These are phyloP conservation scores for Botrytis paeoniae DNA, from an alignment of 2,329 filamentous ascomycete species.

Conservation along the genomic window DNA sequence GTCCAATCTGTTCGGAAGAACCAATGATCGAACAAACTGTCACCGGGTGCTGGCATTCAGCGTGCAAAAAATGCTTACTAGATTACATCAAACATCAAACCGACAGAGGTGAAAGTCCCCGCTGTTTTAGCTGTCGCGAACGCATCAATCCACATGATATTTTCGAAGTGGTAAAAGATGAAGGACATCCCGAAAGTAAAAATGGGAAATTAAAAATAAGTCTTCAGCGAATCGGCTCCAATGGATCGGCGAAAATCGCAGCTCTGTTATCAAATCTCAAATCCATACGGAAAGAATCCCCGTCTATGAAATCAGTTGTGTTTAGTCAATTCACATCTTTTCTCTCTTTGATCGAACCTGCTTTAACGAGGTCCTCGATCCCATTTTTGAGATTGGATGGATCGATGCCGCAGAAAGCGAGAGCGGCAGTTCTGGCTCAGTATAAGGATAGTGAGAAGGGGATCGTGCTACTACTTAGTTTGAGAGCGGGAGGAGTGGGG, in stretches of 20 bases:
- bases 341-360: constrained; percentile 83
- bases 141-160: constrained; percentile 78
- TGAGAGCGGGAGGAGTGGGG: constrained; percentile 89
- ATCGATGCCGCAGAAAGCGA: constrained; percentile 79
- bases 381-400: constrained; percentile 86
- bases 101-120: constrained; percentile 69
- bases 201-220: constrained; percentile 52
- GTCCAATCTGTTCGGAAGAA: constrained; percentile 91
- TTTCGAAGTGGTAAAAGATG: constrained; percentile 86
- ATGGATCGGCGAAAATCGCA: constrained; percentile 85
- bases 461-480: constrained; percentile 74
- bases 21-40: constrained; percentile 94
- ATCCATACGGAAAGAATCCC: constrained; percentile 60
- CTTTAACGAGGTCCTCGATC: constrained; percentile 69
- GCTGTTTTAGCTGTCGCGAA: constrained; percentile 89
- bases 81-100: constrained; percentile 86
- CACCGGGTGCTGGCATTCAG: constrained; percentile 95
- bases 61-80: constrained; percentile 89
- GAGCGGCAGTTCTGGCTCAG: constrained; percentile 71
- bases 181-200: constrained; percentile 51
- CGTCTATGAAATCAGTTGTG: constrained; percentile 79
- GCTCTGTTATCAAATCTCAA: constrained; percentile 75
- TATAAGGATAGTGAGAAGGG: constrained; percentile 65
- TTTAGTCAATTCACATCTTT: constrained; percentile 99
- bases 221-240: constrained; percentile 57